A percentile compares a stretch with the other conserved stretches of the same genome.
Evolutionary conservation across 805 yeast genomes (phyloP).

Genomic region (Alloascoidea africana): DNA sequence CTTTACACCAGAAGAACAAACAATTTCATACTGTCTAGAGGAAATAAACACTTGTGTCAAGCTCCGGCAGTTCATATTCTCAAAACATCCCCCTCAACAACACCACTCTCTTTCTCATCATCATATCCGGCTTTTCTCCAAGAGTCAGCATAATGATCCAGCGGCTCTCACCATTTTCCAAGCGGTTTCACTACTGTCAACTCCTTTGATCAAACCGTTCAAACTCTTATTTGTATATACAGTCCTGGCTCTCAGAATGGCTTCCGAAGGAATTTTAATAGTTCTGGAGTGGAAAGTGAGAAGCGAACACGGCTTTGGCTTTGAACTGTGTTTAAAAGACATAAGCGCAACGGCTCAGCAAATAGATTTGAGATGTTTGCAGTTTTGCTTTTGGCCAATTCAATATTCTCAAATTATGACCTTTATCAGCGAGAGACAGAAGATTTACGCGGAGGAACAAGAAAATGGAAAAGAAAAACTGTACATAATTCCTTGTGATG

Average conservation of each 20-base stretch:
- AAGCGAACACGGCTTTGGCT: too few species aligned
- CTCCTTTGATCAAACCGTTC: constrained; percentile 6
- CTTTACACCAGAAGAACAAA: constrained; percentile 2
- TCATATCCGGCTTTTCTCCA: neutral
- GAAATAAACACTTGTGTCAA: neutral
- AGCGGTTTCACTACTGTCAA: constrained; percentile 4
- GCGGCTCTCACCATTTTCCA: constrained; percentile 4
- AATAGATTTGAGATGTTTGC: constrained; percentile 62
- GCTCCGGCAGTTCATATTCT: constrained; percentile 1
- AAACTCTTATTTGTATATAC: constrained; percentile 8
- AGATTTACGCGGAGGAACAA: constrained; percentile 22
- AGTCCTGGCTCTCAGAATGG: constrained; percentile 13
- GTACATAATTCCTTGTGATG: constrained; percentile 18
- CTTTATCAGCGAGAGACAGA: constrained; percentile 6
- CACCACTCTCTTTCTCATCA: constrained; percentile 10
- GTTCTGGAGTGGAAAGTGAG: constrained; percentile 15
- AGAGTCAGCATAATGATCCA: too few species aligned
- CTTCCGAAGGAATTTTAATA: constrained; percentile 16
- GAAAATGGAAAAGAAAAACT: constrained; percentile 23
- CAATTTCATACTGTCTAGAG: too few species aligned
- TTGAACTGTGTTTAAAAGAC: constrained; percentile 16
- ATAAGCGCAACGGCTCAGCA: constrained; percentile 60
- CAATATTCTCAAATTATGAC: constrained; percentile 47
- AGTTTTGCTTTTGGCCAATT: constrained; percentile 61
- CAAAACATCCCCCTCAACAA: constrained; percentile 1